phyloP scores from a whole-genome alignment of 176 grass and related monocot species.

The bread wheat (Triticum aestivum) region IWGSC_CS_RefSeq_v2.1 NC_057801.1:510446600-510447099 shows the following conservation, averaged over 20 bases:
- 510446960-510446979: neutral
- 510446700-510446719: slow-evolving; percentile 72
- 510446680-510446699: slow-evolving; percentile 66
- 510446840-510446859: neutral
- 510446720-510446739: slow-evolving; percentile 50
- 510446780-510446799: neutral
- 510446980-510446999: slow-evolving; percentile 7
- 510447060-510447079: slow-evolving; percentile 27
- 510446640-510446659: slow-evolving; percentile 94
- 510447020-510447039: neutral
- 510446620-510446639: slow-evolving; percentile 95
- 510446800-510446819: neutral
- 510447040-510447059: slow-evolving; percentile 1
- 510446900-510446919: neutral
- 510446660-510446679: slow-evolving; percentile 72
- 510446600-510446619: slow-evolving; percentile 23
- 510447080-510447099: slow-evolving; percentile 58
- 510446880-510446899: slow-evolving; percentile 7
- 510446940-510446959: neutral
- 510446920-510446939: neutral
- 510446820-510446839: neutral
- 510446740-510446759: slow-evolving; percentile 10
- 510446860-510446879: neutral
- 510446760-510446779: neutral
- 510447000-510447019: slow-evolving; percentile 9